Evolutionary conservation across 2,329 filamentous ascomycete genomes (phyloP).

Genomic region (Colletotrichum sp.): DNA sequence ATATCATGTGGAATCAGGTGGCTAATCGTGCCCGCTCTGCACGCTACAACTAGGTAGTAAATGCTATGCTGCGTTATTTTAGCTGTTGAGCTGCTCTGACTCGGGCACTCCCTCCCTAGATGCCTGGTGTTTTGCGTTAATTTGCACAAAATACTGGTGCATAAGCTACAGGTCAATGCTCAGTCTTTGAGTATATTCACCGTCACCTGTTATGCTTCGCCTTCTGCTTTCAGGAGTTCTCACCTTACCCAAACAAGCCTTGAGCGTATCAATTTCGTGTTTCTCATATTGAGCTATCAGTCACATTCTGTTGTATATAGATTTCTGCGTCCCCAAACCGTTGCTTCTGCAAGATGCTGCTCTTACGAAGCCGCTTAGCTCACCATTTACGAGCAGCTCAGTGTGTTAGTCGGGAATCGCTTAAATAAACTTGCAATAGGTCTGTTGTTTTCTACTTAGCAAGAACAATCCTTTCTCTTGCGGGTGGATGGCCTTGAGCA

Average conservation of each 20-base stretch:
- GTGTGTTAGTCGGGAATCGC: rapidly evolving
- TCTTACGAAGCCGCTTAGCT: neutral
- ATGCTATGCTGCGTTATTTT: neutral
- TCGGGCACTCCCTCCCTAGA: neutral
- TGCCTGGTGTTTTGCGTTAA: neutral
- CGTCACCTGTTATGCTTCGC: neutral
- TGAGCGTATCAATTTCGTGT: too few species aligned
- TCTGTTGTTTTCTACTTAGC: neutral
- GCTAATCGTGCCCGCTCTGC: neutral
- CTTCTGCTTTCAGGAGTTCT: neutral
- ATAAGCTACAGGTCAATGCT: neutral
- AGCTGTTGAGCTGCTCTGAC: neutral
- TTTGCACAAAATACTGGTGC: neutral
- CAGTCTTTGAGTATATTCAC: neutral
- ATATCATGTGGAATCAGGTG: neutral
- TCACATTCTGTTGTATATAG: too few species aligned
- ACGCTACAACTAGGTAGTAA: neutral
- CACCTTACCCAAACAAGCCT: too few species aligned
- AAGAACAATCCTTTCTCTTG: neutral
- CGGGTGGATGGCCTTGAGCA: neutral
- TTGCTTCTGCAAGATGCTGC: neutral
- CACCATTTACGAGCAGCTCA: neutral
- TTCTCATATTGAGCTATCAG: too few species aligned
- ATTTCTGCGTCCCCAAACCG: too few species aligned
- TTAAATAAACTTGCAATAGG: neutral